These are phyloP conservation scores for Globisporangium alternatum DNA, from an alignment of 352 stramenopile species.

Conservation along the genomic window DNA sequence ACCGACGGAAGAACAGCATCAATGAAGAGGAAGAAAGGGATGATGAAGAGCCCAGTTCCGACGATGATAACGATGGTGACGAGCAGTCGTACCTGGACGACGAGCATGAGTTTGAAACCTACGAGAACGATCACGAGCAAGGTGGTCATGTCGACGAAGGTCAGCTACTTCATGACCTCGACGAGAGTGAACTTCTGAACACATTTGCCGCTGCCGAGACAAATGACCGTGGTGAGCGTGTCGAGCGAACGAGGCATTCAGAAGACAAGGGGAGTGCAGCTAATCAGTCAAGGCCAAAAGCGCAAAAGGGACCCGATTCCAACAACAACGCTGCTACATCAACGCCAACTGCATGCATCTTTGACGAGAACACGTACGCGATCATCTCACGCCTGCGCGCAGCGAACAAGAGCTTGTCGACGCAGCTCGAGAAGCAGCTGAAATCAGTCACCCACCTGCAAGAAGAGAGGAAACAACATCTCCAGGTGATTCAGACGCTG, in stretches of 20 bases:
- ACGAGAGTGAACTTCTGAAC: background rate
- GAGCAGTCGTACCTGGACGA: constrained; percentile 31
- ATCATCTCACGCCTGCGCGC: constrained; percentile 46
- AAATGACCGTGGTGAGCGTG: background rate
- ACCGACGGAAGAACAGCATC: constrained; percentile 8
- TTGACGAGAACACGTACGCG: constrained; percentile 56
- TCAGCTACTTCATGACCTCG: background rate
- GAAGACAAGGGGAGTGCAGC: background rate
- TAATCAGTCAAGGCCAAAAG: background rate
- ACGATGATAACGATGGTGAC: constrained; percentile 2
- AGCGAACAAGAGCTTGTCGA: constrained; percentile 42
- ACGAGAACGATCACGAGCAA: constrained; percentile 22
- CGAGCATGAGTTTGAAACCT: constrained; percentile 35
- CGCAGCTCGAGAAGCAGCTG: constrained; percentile 48
- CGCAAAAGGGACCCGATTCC: background rate
- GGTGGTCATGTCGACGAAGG: background rate
- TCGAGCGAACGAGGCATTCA: too few relatives aligned
- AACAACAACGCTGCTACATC: background rate
- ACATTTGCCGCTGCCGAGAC: background rate
- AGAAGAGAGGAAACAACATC: constrained; percentile 52
- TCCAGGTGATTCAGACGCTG: constrained; percentile 37
- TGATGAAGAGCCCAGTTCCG: background rate
- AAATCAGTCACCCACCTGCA: constrained; percentile 41
- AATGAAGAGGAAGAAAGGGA: constrained; percentile 10
- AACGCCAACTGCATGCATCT: constrained; percentile 14